Evolutionary conservation across 2,329 filamentous ascomycete genomes (phyloP).

Genomic region (Aspergillus sp.): DNA sequence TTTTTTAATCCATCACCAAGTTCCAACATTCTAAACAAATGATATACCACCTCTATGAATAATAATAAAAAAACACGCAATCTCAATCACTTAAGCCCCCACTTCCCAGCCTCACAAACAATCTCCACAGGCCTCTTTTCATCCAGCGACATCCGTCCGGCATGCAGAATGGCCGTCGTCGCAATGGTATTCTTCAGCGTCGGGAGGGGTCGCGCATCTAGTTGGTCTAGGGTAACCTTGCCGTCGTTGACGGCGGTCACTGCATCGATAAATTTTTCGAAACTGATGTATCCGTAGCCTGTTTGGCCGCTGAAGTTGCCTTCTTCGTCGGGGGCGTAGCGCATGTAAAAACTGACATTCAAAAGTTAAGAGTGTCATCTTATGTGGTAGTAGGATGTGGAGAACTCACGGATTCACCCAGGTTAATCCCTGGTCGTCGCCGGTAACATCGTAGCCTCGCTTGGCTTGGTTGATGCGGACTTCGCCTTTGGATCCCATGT

Average conservation of each 20-base stretch:
- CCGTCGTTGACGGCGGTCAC: slow-evolving; percentile 71
- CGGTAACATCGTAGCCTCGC: slow-evolving; percentile 88
- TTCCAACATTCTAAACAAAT: too few relatives aligned
- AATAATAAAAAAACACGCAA: neutral
- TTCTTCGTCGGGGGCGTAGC: slow-evolving; percentile 87
- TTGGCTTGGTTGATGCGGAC: slow-evolving; percentile 88
- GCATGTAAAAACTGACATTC: slow-evolving; percentile 90
- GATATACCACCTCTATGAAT: neutral
- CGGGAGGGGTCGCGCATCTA: slow-evolving; percentile 73
- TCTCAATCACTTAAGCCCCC: slow-evolving; percentile 52
- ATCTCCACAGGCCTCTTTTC: slow-evolving; percentile 73
- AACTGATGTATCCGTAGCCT: slow-evolving; percentile 87
- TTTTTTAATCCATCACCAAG: too few relatives aligned
- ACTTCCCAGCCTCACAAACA: slow-evolving; percentile 37
- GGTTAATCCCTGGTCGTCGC: slow-evolving; percentile 61
- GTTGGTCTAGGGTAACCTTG: slow-evolving; percentile 59
- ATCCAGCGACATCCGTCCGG: slow-evolving; percentile 74
- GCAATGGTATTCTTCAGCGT: slow-evolving; percentile 84
- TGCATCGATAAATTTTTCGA: slow-evolving; percentile 92
- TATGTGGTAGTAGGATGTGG: neutral
- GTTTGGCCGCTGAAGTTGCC: slow-evolving; percentile 88
- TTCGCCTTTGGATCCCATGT: slow-evolving; percentile 76
- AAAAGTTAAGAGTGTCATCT: slow-evolving; percentile 49
- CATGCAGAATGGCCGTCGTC: slow-evolving; percentile 85
- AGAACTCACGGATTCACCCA: slow-evolving; percentile 72